Evolutionary conservation across 768 basidiomycete species (phyloP), one percentile per base, ranked within the genome.

Genomic region (Cystofilobasidium ferigula): DNA sequence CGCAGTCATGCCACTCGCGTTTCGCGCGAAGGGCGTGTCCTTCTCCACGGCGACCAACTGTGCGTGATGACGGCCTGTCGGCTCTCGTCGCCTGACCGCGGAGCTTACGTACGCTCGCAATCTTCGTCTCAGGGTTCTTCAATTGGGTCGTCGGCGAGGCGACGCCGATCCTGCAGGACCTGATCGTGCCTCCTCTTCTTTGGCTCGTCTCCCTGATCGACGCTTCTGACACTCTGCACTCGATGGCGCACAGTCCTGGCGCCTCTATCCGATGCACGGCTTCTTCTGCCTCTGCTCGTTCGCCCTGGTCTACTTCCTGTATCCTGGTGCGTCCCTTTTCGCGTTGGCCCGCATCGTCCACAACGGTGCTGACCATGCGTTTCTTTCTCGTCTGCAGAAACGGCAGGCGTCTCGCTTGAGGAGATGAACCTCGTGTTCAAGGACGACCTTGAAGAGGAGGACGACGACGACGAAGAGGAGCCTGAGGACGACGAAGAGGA

Each of bases 11-110:
- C 91, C 91, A 14, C 80, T 92, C 48, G 80, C 85, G 22, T 83
- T 93, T 71, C 84, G 94, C 43, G 92, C 90, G 14, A 95, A 95
- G 78, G 93, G 92, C n/a, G 92, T 95, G 28, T 93, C 89, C 9
- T 72, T 95, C 38, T 94, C 90, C 0, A 95, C 93, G 6, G 90
- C 90, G 18, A 93, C 89, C 10, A 72, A 63, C 62, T 40, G 47
- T 57, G 30, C 28, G 57, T n/a, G n/a, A n/a, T n/a, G n/a, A n/a
- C 24, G 20, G 58, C 24, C 62, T 34, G 10, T 13, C 47, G 18
- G 22, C 43, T n/a, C 16, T 18, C 20, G 3, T 47, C 26, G 59
- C 22, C 36, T 59, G 57, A 60, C 24, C 3, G 22, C 24, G 14
- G 22, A n/a, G 1, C 18, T 34, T 59, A 48, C n/a, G 45, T 32